These are phyloP conservation scores for Pleurotus tuoliensis DNA, from an alignment of 768 basidiomycete genomes.

Conservation along the genomic window DNA sequence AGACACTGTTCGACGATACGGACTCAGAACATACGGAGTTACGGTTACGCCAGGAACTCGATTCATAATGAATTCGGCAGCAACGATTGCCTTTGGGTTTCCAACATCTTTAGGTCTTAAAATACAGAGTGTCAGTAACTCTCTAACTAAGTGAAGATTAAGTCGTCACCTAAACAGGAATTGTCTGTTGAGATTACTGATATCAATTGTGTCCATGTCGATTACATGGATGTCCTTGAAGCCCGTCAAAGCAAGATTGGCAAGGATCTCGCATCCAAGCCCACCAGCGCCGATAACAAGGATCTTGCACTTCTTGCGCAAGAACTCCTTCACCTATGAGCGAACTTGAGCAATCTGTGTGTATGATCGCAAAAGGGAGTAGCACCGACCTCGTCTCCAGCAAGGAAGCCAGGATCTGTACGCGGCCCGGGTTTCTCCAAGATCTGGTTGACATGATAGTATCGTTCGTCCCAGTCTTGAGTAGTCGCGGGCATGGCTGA, in stretches of 20 bases:
- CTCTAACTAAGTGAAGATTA: background rate
- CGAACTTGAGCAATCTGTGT: background rate
- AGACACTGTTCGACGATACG: background rate
- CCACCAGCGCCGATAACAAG: slow-evolving; percentile 98
- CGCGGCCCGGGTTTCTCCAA: slow-evolving; percentile 85
- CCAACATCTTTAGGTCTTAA: slow-evolving; percentile 86
- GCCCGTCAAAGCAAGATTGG: slow-evolving; percentile 92
- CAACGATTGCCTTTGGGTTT: slow-evolving; percentile 87
- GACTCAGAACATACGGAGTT: slow-evolving; percentile 68
- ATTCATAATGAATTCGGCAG: slow-evolving; percentile 95
- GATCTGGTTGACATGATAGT: slow-evolving; percentile 82
- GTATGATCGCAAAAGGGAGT: background rate
- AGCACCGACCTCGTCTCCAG: slow-evolving; percentile 69
- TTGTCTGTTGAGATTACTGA: slow-evolving; percentile 97
- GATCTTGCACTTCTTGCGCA: slow-evolving; percentile 82
- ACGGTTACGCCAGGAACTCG: slow-evolving; percentile 95
- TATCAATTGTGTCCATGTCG: slow-evolving; percentile 99
- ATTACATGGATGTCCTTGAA: slow-evolving; percentile 99
- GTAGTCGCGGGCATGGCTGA: background rate
- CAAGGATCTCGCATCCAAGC: slow-evolving; percentile 94
- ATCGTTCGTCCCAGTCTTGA: slow-evolving; percentile 53
- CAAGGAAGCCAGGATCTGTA: slow-evolving; percentile 78
- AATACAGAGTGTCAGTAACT: slow-evolving; percentile 1
- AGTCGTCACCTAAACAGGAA: slow-evolving; percentile 85
- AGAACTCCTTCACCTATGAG: slow-evolving; percentile 78